These are phyloP conservation scores for Hemerocallis citrina DNA, from an alignment of 106 monocot genomes.

Conservation along the genomic window DNA sequence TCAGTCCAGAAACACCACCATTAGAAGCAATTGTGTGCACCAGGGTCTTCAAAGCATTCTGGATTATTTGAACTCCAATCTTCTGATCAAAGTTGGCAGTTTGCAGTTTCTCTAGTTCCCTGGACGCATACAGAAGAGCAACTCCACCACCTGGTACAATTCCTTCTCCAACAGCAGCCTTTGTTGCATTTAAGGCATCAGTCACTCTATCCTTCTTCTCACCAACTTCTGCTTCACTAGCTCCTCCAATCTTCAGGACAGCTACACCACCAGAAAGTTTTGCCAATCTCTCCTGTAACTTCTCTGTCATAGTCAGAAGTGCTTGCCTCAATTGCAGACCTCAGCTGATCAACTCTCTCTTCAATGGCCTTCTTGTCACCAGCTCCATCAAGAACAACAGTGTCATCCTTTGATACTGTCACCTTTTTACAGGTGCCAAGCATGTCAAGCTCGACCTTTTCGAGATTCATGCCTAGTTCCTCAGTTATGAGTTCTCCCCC, in stretches of 20 bases:
- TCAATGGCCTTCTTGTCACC: constrained; percentile 96
- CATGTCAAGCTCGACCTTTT: constrained; percentile 74
- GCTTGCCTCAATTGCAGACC: constrained; percentile 50
- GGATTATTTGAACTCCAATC: constrained; percentile 73
- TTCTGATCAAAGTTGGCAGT: constrained; percentile 77
- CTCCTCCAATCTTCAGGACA: constrained; percentile 73
- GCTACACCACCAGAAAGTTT: constrained; percentile 80
- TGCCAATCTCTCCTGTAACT: constrained; percentile 67
- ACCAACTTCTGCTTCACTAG: constrained; percentile 69
- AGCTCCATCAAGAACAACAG: constrained; percentile 87
- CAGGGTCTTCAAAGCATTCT: constrained; percentile 67
- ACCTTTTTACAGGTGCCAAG: constrained; percentile 90
- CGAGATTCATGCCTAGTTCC: constrained; percentile 94
- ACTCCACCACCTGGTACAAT: constrained; percentile 79
- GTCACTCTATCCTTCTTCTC: constrained; percentile 77
- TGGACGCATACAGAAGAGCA: constrained; percentile 66
- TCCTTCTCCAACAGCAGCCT: constrained; percentile 76
- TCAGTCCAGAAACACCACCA: too few relatives aligned
- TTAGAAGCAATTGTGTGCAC: too few relatives aligned
- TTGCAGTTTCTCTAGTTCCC: constrained; percentile 47
- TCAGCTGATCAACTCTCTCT: constrained; percentile 85
- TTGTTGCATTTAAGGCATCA: constrained; percentile 72
- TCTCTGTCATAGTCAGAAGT: constrained; percentile 79
- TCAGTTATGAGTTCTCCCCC: constrained; percentile 89
- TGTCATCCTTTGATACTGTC: constrained; percentile 95